Percentiles rank a stretch among this genome's conserved stretches.
Conservation (phyloP, 2,329 filamentous ascomycete genomes). For the Colletotrichum ledebouriae region DNA sequence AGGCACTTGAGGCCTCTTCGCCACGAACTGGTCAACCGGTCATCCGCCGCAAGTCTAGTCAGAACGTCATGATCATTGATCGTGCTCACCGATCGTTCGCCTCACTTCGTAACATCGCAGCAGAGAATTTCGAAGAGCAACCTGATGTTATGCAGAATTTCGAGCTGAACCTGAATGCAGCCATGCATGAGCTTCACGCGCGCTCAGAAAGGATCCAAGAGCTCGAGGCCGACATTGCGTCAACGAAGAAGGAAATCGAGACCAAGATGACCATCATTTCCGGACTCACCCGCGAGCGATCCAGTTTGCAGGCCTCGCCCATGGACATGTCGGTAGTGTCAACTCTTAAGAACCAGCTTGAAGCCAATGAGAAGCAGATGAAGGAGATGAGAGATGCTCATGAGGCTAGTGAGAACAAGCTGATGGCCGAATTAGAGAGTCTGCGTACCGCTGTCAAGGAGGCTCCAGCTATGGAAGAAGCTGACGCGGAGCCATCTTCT, state of each 20-base stretch:
- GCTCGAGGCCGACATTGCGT: conserved; percentile 85
- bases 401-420: conserved; percentile 79
- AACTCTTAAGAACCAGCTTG: conserved; percentile 87
- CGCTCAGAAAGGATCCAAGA: conserved; percentile 92
- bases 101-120: conserved; percentile 87
- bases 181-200: conserved; percentile 90
- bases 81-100: conserved; percentile 92
- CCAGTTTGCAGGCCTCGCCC: conserved; percentile 85
- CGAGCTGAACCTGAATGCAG: conserved; percentile 89
- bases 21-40: conserved; percentile 78
- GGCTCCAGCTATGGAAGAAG: background rate
- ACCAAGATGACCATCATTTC: conserved; percentile 96
- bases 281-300: conserved; percentile 91
- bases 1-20: conserved; percentile 69
- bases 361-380: conserved; percentile 87
- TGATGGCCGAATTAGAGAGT: conserved; percentile 77
- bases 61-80: conserved; percentile 88
- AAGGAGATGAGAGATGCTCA: conserved; percentile 79
- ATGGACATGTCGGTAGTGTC: conserved; percentile 94
- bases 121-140: conserved; percentile 85
- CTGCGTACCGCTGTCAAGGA: conserved; percentile 68
- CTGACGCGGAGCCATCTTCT: conserved; percentile 6
- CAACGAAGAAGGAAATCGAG: conserved; percentile 95
- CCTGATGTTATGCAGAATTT: conserved; percentile 93
- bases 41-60: conserved; percentile 92